Evolutionary conservation across 768 basidiomycete species (phyloP).

Genomic region (Dentipellis fragilis): DNA sequence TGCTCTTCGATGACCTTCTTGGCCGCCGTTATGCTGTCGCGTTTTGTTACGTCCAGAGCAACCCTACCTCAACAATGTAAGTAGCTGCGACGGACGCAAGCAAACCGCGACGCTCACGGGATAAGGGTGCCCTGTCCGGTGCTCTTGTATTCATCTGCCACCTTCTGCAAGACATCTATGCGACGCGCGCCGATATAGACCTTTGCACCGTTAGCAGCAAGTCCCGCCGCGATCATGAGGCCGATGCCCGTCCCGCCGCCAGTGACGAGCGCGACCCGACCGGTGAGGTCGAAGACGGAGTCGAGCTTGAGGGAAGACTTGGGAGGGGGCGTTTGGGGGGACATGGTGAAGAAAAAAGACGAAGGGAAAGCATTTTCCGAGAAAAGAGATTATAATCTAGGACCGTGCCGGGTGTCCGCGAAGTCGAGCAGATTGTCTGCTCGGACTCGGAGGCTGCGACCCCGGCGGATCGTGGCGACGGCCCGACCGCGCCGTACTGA

Average conservation of each 20-base stretch:
- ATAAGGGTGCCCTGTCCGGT: conserved; percentile 37
- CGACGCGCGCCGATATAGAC: conserved; percentile 75
- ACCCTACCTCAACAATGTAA: conserved; percentile 28
- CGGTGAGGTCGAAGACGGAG: conserved; percentile 9
- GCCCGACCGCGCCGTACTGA: neutral
- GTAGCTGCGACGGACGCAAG: neutral
- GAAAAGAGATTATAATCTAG: neutral
- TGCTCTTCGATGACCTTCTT: conserved; percentile 43
- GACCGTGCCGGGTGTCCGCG: neutral
- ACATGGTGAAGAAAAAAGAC: neutral
- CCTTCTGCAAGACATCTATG: conserved; percentile 49
- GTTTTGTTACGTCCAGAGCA: conserved; percentile 63
- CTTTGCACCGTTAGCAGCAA: conserved; percentile 70
- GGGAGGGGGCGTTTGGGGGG: neutral
- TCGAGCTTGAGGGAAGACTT: neutral
- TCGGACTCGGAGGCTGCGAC: neutral
- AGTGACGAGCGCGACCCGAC: conserved; percentile 16
- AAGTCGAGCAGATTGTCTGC: neutral
- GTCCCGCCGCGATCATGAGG: conserved; percentile 59
- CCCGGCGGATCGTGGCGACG: neutral
- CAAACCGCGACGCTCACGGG: conserved; percentile 33
- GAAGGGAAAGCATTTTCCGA: too few species aligned
- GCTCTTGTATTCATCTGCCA: conserved; percentile 33
- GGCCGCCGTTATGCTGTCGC: conserved; percentile 49
- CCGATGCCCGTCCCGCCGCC: conserved; percentile 29